Conservation (phyloP, 2,329 filamentous ascomycete species). For the Alternaria postmessia region DNA sequence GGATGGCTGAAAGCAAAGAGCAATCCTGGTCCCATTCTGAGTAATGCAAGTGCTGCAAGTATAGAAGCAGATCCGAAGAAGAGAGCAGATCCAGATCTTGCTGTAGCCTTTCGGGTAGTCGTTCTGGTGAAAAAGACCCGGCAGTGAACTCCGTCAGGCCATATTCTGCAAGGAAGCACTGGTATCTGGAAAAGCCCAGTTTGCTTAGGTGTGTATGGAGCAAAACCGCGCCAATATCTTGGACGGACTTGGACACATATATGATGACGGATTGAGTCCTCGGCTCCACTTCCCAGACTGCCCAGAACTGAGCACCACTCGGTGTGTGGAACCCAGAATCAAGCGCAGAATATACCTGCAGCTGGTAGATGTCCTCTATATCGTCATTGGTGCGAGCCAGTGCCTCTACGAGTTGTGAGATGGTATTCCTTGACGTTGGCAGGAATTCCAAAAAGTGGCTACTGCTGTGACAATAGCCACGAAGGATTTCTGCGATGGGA, state of each 20-base stretch:
- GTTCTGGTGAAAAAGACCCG: constrained; percentile 12
- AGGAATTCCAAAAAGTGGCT: constrained; percentile 29
- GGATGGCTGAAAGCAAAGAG: constrained; percentile 38
- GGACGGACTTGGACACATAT: constrained; percentile 49
- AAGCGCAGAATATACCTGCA: constrained; percentile 46
- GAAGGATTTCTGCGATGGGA: constrained; percentile 24
- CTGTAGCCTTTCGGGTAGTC: constrained; percentile 37
- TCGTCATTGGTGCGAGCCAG: constrained; percentile 37
- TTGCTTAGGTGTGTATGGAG: constrained; percentile 49
- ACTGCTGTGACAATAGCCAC: constrained; percentile 23
- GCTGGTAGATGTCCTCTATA: constrained; percentile 37
- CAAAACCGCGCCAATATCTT: constrained; percentile 38
- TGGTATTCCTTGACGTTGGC: constrained; percentile 33
- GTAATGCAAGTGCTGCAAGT: constrained; percentile 45
- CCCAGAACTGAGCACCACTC: constrained; percentile 45
- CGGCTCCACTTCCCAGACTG: constrained; percentile 45
- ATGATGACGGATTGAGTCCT: constrained; percentile 39
- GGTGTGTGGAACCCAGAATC: constrained; percentile 51
- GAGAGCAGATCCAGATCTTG: constrained; percentile 48
- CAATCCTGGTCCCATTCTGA: constrained; percentile 45
- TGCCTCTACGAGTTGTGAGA: constrained; percentile 32
- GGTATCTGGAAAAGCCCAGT: constrained; percentile 44
- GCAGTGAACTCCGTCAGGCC: constrained; percentile 29
- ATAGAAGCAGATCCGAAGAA: constrained; percentile 44
- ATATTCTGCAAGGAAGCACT: constrained; percentile 47